Percentiles rank a stretch among this genome's conserved stretches.
Evolutionary conservation across 805 yeast species (phyloP).

Genomic region (Yarrowia keelungensis): DNA sequence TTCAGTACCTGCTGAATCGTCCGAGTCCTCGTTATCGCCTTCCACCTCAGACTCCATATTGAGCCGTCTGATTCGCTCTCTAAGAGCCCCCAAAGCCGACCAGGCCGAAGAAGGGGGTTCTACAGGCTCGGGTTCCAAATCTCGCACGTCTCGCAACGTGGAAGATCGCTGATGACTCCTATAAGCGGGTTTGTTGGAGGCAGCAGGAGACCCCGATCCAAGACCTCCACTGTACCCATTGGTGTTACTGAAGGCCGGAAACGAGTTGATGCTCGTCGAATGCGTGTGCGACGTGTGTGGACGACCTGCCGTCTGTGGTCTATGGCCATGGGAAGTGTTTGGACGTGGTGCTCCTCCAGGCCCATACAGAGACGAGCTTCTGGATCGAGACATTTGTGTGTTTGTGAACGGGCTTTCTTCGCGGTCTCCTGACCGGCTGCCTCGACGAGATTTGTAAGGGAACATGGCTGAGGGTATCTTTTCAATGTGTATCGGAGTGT

Average conservation of each 20-base stretch:
- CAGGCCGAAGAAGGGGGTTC: constrained; percentile 12
- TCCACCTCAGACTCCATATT: constrained; percentile 35
- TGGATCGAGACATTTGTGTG: constrained; percentile 13
- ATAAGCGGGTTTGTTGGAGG: background rate
- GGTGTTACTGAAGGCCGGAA: constrained; percentile 15
- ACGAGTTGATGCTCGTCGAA: constrained; percentile 13
- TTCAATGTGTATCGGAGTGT: too few relatives aligned
- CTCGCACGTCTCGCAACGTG: constrained; percentile 8
- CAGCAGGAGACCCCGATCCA: constrained; percentile 15
- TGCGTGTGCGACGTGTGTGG: constrained; percentile 24
- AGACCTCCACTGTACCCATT: constrained; percentile 5
- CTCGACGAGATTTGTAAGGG: constrained; percentile 4
- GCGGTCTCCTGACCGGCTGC: constrained; percentile 11
- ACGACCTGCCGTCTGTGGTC: constrained; percentile 30
- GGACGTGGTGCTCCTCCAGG: background rate
- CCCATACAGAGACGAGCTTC: constrained; percentile 34
- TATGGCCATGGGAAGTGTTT: constrained; percentile 3
- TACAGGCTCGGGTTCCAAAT: constrained; percentile 7
- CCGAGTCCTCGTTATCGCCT: background rate
- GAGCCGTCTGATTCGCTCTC: constrained; percentile 25
- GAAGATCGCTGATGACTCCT: constrained; percentile 7
- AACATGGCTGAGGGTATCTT: background rate
- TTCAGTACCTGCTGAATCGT: constrained; percentile 10
- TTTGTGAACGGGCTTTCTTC: constrained; percentile 22
- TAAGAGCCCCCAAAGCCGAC: constrained; percentile 26